phyloP scores from a whole-genome alignment of 805 yeast species.

The Yarrowia bubula region DNA sequence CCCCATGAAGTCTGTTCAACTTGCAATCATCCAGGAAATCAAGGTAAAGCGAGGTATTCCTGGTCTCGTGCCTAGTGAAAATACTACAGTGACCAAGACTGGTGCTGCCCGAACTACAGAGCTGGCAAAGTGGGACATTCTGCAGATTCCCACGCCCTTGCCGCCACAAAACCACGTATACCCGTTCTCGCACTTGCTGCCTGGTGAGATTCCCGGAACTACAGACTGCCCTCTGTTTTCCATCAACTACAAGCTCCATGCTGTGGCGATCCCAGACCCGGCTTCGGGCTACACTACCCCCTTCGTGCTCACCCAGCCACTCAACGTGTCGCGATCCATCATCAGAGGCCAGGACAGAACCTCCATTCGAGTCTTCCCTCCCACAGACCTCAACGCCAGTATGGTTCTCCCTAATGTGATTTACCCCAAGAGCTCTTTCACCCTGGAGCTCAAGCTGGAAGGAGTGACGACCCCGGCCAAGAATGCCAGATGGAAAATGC shows the following conservation, averaged over 20 bases:
- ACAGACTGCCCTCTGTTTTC: constrained; percentile 56
- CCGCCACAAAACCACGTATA: constrained; percentile 73
- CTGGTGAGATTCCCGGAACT: constrained; percentile 85
- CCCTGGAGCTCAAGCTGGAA: constrained; percentile 78
- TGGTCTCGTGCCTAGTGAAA: constrained; percentile 62
- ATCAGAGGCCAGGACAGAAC: constrained; percentile 79
- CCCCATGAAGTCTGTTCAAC: constrained; percentile 55
- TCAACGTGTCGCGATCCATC: constrained; percentile 73
- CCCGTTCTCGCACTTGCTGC: constrained; percentile 86
- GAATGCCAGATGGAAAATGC: constrained; percentile 80
- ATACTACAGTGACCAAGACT: constrained; percentile 49
- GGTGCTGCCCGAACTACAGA: constrained; percentile 58
- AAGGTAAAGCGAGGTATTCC: constrained; percentile 34
- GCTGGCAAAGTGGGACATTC: constrained; percentile 85
- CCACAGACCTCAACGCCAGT: constrained; percentile 84
- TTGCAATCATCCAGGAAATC: constrained; percentile 71
- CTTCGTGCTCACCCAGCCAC: constrained; percentile 55
- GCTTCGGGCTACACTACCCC: constrained; percentile 36
- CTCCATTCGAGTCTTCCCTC: constrained; percentile 90
- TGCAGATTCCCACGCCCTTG: constrained; percentile 57
- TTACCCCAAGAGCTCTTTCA: constrained; percentile 82
- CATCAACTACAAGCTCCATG: constrained; percentile 75
- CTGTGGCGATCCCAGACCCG: constrained; percentile 40
- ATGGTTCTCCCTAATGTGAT: constrained; percentile 86
- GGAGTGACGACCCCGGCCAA: constrained; percentile 38